These are phyloP conservation scores for Populus hybrid DNA, from an alignment of 441 rosid genomes.

Conservation along the genomic window DNA sequence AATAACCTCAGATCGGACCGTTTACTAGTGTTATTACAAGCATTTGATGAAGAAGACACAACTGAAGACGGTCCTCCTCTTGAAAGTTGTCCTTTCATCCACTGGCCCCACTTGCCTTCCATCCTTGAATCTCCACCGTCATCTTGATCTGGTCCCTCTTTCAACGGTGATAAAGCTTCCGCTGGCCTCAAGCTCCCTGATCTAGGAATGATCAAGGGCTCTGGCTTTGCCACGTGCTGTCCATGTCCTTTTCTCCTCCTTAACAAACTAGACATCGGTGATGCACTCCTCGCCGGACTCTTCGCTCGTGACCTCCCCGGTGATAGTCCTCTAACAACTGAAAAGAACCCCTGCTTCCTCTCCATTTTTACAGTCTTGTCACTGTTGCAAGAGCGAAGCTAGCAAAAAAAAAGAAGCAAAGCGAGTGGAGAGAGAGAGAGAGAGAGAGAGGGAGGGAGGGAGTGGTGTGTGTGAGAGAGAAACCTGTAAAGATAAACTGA, in stretches of 20 bases:
- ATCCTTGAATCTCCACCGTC: conserved; percentile 54
- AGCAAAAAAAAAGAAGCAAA: not conserved
- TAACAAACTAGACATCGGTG: conserved; percentile 53
- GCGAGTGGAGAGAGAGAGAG: not conserved
- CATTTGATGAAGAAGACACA: conserved; percentile 36
- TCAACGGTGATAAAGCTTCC: conserved; percentile 69
- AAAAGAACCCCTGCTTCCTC: conserved; percentile 79
- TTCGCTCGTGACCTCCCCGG: conserved; percentile 52
- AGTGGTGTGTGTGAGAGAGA: not conserved
- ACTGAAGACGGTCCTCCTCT: conserved; percentile 41
- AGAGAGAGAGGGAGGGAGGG: not conserved
- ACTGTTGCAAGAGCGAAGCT: not conserved
- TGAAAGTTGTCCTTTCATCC: conserved; percentile 76
- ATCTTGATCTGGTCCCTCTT: conserved; percentile 88
- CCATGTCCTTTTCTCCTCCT: conserved; percentile 47
- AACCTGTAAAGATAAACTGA: not conserved
- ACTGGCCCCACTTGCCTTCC: conserved; percentile 74
- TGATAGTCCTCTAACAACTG: conserved; percentile 54
- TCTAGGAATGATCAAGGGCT: conserved; percentile 40
- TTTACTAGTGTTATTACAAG: conserved; percentile 27
- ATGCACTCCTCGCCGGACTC: conserved; percentile 53
- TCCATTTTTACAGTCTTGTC: conserved; percentile 47
- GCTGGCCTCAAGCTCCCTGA: conserved; percentile 41
- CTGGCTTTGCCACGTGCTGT: conserved; percentile 50
- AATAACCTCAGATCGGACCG: conserved; percentile 88